Evolutionary conservation across 108 stramenopile genomes (phyloP).

Genomic region (Conticribra weissflogii): DNA sequence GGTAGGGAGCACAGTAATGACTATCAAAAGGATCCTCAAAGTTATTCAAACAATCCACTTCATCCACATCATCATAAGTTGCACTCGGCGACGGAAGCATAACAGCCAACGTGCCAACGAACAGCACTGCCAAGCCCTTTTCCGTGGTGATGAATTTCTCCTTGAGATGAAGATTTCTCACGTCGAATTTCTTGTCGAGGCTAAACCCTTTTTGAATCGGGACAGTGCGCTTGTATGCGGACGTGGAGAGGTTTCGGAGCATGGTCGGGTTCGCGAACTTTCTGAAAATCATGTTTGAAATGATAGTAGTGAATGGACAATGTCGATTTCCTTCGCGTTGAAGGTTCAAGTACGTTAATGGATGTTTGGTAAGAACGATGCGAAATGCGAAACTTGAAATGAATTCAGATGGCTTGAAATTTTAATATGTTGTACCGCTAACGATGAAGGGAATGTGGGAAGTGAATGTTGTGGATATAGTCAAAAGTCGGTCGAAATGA

Average conservation of each 20-base stretch:
- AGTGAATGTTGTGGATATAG: too few species aligned
- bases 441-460: too few species aligned
- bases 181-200: slow-evolving; percentile 4
- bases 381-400: too few species aligned
- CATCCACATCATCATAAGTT: slow-evolving; percentile 1
- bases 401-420: too few species aligned
- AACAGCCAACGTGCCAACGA: slow-evolving; percentile 32
- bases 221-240: slow-evolving; percentile 10
- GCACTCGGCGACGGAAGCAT: slow-evolving; percentile 27
- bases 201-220: slow-evolving; percentile 16
- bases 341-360: too few species aligned
- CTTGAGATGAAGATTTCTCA: slow-evolving; percentile 17
- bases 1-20: slow-evolving; percentile 6
- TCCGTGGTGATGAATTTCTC: slow-evolving; percentile 35
- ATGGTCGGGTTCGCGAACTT: slow-evolving; percentile 7
- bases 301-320: too few species aligned
- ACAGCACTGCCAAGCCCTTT: slow-evolving; percentile 29
- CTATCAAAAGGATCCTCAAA: slow-evolving; percentile 42
- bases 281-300: not conserved
- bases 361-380: too few species aligned
- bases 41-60: slow-evolving; percentile 24
- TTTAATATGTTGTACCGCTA: too few species aligned
- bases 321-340: too few species aligned
- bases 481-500: too few species aligned
- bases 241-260: not conserved